Evolutionary conservation across 129 eudicot species (phyloP), one percentile per base, ranked within the genome.

Genomic region (Flaveria brownii): DNA sequence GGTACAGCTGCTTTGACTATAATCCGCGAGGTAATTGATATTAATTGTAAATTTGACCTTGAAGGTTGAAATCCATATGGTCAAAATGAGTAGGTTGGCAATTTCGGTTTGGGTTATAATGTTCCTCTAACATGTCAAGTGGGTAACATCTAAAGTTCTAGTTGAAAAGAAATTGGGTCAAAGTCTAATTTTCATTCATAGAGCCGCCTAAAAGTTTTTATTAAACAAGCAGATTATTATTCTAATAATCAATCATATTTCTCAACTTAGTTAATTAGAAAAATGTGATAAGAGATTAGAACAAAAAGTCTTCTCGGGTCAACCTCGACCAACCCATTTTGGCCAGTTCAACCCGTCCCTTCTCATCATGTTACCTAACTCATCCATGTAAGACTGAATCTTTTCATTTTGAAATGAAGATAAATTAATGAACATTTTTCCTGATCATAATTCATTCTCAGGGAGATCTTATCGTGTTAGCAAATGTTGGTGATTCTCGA

Each of bases 401-500:
- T 60, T 28, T 26, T 62, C 5, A 62, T 62, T 15, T 15, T 22
- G 5, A 62, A 43, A 3, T 76, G 13, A 50, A 77, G 46, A 30
- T 43, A 15, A 16, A 52, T 77, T 9, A 25, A 52, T 67, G 15
- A 68, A 14, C 3, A 1, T 50, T 22, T 70, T 41, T 30, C n/a
- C 70, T 64, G 17, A 17, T 70, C 49, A 56, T 74, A 57, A 77
- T 80, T 78, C 46, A 74, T 78, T 78, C 46, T 77, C 76, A 95
- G 97, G 99, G 97, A 59, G 87, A 91, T 68, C 83, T 85, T 20
- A 55, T 95, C n/a, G 82, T 88, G n/a, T 54, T 95, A 63, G 99
- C 97, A 66, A 95, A 95, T 68, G 88, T 95, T 71, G 99, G 99
- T 0, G 99, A 95, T 73, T 95, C 97, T 54, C 82, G 99, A 54